Percentiles rank a stretch among this genome's conserved stretches.
Conservation (phyloP, 1,139 yeast genomes). For the Geotrichum fermentans region DNA sequence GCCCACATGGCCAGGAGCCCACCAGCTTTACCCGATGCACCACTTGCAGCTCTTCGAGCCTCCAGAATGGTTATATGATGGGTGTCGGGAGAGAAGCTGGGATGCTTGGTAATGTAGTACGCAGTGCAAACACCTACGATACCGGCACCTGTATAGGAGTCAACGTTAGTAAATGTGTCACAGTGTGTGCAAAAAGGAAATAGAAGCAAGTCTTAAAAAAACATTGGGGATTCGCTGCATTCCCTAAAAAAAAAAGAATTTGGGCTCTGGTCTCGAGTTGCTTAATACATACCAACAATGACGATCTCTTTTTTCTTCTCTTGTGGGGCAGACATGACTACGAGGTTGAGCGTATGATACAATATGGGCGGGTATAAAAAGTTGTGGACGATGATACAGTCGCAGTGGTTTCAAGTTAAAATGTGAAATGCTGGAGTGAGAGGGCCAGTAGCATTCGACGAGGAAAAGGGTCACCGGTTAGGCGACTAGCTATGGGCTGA, state of each 20-base stretch:
- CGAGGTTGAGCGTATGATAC: background rate
- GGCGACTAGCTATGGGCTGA: background rate
- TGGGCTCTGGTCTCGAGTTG: background rate
- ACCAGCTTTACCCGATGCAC: constrained; percentile 97
- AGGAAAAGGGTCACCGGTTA: background rate
- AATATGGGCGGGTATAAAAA: background rate
- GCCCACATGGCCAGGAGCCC: constrained; percentile 95
- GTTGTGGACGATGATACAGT: background rate
- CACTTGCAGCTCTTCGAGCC: constrained; percentile 90
- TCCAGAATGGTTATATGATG: constrained; percentile 86
- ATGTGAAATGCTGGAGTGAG: background rate
- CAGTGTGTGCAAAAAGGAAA: background rate
- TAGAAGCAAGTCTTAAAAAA: background rate
- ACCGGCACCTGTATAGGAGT: constrained; percentile 70
- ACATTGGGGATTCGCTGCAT: too few relatives aligned
- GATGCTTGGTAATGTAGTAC: constrained; percentile 78
- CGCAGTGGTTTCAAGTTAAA: background rate
- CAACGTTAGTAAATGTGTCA: constrained; percentile 2
- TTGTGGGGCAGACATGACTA: constrained; percentile 6
- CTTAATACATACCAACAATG: constrained; percentile 36
- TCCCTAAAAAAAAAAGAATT: constrained; percentile 1
- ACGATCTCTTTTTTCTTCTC: constrained; percentile 35
- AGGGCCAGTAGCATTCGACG: background rate
- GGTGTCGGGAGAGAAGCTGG: constrained; percentile 63
- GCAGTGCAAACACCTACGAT: constrained; percentile 95